A percentile compares a stretch with the other conserved stretches of the same genome.
These are phyloP conservation scores for Alternaria arbusti DNA, from an alignment of 2,329 filamentous ascomycete species.

Conservation along the genomic window DNA sequence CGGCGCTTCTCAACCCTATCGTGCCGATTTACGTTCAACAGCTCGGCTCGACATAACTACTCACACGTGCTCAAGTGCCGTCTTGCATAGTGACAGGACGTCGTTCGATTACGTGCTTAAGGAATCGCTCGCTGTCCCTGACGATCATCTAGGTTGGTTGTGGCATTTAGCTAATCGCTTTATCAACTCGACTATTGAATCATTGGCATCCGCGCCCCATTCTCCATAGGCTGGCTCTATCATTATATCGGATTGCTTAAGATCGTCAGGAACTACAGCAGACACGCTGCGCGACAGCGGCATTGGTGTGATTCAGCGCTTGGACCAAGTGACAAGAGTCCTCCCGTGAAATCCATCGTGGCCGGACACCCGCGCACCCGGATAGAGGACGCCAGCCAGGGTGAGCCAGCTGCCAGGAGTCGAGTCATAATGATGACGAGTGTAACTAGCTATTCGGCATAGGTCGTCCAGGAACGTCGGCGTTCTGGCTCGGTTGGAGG, in stretches of 20 bases:
- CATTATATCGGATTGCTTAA: neutral
- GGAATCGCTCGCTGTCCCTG: neutral
- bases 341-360: neutral
- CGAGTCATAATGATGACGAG: slow-evolving; percentile 4
- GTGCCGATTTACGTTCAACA: neutral
- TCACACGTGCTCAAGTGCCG: neutral
- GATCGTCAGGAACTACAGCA: neutral
- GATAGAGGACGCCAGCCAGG: neutral
- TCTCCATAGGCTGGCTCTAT: neutral
- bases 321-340: neutral
- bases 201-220: neutral
- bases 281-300: neutral
- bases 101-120: neutral
- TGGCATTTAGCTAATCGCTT: neutral
- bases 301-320: neutral
- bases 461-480: neutral
- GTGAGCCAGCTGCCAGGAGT: neutral
- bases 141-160: neutral
- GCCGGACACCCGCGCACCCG: slow-evolving; percentile 1
- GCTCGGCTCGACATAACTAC: neutral
- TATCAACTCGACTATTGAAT: neutral
- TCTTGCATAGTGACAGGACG: neutral
- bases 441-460: neutral
- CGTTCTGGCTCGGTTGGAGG: neutral
- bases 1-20: neutral